These are phyloP conservation scores for Penicillium parvum DNA, from an alignment of 495 filamentous ascomycete genomes.

Conservation along the genomic window DNA sequence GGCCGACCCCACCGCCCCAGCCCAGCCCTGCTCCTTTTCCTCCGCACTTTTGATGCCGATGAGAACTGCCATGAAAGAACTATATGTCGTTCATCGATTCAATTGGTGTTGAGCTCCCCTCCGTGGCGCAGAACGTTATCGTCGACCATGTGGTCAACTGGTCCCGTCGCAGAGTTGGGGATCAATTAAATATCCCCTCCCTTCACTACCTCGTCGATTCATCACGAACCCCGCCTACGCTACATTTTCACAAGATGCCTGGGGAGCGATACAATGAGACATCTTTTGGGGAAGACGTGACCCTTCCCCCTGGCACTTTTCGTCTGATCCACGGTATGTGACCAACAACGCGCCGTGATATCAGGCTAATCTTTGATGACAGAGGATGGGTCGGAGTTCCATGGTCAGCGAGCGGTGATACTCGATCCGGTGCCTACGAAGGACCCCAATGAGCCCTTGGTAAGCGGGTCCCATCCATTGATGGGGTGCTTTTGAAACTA, in stretches of 20 bases:
- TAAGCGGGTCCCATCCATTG: conserved; percentile 1
- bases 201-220: neutral
- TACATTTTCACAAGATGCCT: neutral
- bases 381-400: conserved; percentile 19
- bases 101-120: neutral
- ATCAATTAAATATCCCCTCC: conserved; percentile 4
- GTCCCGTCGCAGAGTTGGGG: neutral
- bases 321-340: conserved; percentile 26
- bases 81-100: too few species aligned
- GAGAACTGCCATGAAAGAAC: conserved; percentile 6
- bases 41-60: conserved; percentile 2
- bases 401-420: conserved; percentile 17
- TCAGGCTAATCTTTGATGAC: neutral
- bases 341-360: too few species aligned
- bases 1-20: too few species aligned
- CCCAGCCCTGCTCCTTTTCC: too few species aligned
- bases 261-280: too few species aligned
- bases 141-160: conserved; percentile 10
- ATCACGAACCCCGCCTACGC: too few species aligned
- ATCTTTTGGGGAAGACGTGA: conserved; percentile 2
- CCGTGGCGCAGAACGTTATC: conserved; percentile 5
- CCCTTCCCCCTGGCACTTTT: conserved; percentile 29
- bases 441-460: conserved; percentile 36
- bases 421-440: conserved; percentile 28
- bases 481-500: neutral